Evolutionary conservation across 345 rosid species (phyloP), one percentile per base, ranked within the genome.

Genomic region (Combretum micranthum): DNA sequence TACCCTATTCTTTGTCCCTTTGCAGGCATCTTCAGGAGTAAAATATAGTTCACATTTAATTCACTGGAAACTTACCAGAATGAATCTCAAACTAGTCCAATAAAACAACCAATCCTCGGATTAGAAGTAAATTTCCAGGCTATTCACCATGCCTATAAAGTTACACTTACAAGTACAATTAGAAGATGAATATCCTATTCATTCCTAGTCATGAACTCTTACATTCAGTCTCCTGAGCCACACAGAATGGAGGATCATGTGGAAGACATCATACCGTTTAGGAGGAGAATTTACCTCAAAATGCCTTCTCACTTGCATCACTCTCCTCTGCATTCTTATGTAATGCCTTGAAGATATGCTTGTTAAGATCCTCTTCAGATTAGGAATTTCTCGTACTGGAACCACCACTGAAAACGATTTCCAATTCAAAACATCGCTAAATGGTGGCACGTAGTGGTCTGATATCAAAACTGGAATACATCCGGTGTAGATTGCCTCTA

Each of bases 181-280:
- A n/a, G 5, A 32, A 4, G 52, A 48, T 48, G 52, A 48, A 48
- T 48, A 19, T 18, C 23, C 20, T 20, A 20, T 26, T 25, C 26
- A 20, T 51, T 51, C 54, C 26, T 11, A 26, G 54, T 75, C 71
- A 47, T 65, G 72, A 37, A 90, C 75, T 64, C 75, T 71, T 32
- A 86, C 78, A 70, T 91, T 91, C 42, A 91, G 62, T 68, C 96
- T 76, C 69, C 98, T 70, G 0, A 84, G 84, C 96, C 98, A 91
- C 59, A 88, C 65, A 0, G 98, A 90, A 68, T 90, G 97, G 50
- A 90, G 89, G 47, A 90, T 90, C 97, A 90, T 87, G 46, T 90
- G 97, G 56, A 83, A 90, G 26, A 90, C 94, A 63, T 90, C 97
- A 52, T 72, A 90, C 61, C 96, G 69, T 74, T 77, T 73, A 0